Evolutionary conservation across 1,284 basidiomycete genomes (phyloP), one percentile per base, ranked within the genome.

Genomic region (Naganishia sp.): DNA sequence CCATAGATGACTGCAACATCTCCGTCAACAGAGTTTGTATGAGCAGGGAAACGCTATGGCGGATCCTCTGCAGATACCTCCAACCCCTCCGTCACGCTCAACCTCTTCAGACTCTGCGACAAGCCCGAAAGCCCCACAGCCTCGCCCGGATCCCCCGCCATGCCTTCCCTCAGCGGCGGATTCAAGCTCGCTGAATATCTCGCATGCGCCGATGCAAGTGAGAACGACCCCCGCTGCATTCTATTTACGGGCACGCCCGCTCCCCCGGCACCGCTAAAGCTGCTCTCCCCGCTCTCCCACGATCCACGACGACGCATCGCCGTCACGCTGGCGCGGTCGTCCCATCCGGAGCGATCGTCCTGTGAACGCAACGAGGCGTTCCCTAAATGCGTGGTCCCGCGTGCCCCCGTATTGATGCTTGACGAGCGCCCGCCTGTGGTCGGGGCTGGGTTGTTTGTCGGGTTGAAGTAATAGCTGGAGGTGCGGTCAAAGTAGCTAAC

Each of bases 271-370:
- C 64, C 55, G n/a, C 63, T 65, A 31, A 60, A 78, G 13, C 75
- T 69, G 32, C 71, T 74, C 66, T 78, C 77, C 32, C 75, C 73
- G 55, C 74, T 75, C 67, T 74, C 74, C 71, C 74, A 74, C 49
- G 68, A 70, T 7, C 73, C 73, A 25, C 71, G 55, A 45, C 74
- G 68, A 28, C 74, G 66, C 42, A 75, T 47, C 0, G 73, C 74
- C n/a, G 72, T 57, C 5, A 75, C 74, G 56, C 71, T 72, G 11
- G 76, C 76, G 57, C 74, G 71, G 18, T 73, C 61, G 68, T 76
- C 74, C 10, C 70, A 70, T 23, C 31, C 47, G 32, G 31, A 46
- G 9, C 56, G 56, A 47, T 58, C 56, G 2, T 58, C 56, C 6
- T 32, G 31, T 17, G 56, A 58, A 6, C 56, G 43, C 18, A 58